These are phyloP conservation scores for Citrus reticulata DNA, from an alignment of 345 rosid species.

Conservation along the genomic window DNA sequence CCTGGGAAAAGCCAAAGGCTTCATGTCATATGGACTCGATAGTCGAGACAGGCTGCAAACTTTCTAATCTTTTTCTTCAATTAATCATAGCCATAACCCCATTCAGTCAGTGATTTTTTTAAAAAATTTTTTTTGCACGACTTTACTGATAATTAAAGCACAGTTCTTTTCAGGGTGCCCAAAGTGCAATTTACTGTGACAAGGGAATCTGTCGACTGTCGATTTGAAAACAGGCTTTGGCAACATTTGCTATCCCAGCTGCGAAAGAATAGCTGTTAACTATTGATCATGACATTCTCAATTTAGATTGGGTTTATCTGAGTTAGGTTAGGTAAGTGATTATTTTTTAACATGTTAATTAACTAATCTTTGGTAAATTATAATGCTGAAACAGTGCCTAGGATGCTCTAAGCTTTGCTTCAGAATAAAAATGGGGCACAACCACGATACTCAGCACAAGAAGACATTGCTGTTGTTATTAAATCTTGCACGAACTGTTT, in stretches of 20 bases:
- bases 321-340: not conserved
- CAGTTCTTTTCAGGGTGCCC: not conserved
- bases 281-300: slow-evolving; percentile 1
- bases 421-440: slow-evolving; percentile 21
- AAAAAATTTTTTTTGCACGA: not conserved
- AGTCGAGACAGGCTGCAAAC: slow-evolving; percentile 14
- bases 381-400: slow-evolving; percentile 16
- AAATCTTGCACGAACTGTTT: not conserved
- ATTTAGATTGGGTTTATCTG: not conserved
- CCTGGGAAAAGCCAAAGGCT: slow-evolving; percentile 21
- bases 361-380: not conserved
- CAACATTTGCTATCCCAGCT: not conserved
- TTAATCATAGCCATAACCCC: slow-evolving; percentile 3
- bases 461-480: slow-evolving; percentile 10
- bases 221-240: not conserved
- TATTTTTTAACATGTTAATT: not conserved
- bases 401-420: slow-evolving; percentile 26
- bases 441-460: not conserved
- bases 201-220: slow-evolving; percentile 5
- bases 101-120: slow-evolving; percentile 6
- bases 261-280: not conserved
- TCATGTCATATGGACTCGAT: slow-evolving; percentile 6
- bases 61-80: slow-evolving; percentile 3
- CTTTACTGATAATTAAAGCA: not conserved
- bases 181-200: not conserved